Evolutionary conservation across 805 yeast species (phyloP), one percentile per base, ranked within the genome.

Genomic region (Spathaspora gorwiae): DNA sequence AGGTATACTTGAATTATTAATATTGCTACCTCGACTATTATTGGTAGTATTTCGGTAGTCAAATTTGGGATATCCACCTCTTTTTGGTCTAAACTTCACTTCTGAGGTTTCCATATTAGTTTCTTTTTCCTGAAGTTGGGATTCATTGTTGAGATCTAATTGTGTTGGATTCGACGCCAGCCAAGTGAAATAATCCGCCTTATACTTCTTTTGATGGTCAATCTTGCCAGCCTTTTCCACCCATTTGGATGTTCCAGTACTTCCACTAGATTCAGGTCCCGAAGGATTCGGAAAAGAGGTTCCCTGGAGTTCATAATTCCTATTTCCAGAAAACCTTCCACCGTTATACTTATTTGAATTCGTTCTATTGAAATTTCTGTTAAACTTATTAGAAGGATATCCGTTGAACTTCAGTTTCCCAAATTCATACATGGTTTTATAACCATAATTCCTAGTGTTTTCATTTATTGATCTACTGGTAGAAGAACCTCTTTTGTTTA

Each of bases 381-480:
- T 52, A 34, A 24, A 44, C 26, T 41, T 45, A 46, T 50, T 54
- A 11, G 55, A 43, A 34, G 53, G 26, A 33, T 48, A 38, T 8
- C 49, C 48, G 42, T 47, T 49, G 37, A 54, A 51, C 33, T 49
- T 54, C 11, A 44, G 45, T 19, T 40, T 39, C 5, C 34, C 11
- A 30, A 19, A 13, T 32, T 35, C 33, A 36, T n/a, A 35, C n/a
- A 9, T 24, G 13, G n/a, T 42, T 14, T 26, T 42, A 8, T 27
- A 11, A 6, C 33, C 26, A 4, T 24, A 26, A 36, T n/a, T 33
- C 9, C 43, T 38, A 32, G 14, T 19, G 30, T 29, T 24, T 15
- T 43, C 40, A 12, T 5, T 30, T 5, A 32, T 56, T 1, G 70
- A 58, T 45, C 68, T 70, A 58, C 75, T 71, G 48, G 69, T n/a